A percentile compares a stretch with the other conserved stretches of the same genome.
Evolutionary conservation across 1,139 yeast genomes (phyloP).

Genomic region (Hansenula lynferdii): DNA sequence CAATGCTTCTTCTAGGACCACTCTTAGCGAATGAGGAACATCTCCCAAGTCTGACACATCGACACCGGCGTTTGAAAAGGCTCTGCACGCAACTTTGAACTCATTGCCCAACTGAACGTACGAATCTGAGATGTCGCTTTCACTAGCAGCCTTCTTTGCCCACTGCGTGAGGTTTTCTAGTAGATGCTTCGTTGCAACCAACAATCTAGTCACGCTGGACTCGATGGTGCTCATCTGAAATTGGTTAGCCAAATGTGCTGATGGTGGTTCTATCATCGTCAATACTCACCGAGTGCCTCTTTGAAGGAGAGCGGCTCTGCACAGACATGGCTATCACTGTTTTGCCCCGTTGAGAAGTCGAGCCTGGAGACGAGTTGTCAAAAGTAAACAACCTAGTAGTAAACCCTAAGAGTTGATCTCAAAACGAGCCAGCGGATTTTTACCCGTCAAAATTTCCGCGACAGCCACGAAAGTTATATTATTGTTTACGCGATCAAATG

Average conservation of each 20-base stretch:
- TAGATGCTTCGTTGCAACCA: conserved; percentile 86
- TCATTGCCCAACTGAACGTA: conserved; percentile 93
- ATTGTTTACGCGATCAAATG: no score
- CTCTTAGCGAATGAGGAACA: conserved; percentile 68
- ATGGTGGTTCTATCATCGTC: no score
- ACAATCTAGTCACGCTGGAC: conserved; percentile 72
- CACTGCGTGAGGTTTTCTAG: conserved; percentile 84
- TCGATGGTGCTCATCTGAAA: conserved; percentile 58
- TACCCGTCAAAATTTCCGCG: no score
- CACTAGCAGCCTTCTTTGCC: conserved; percentile 79
- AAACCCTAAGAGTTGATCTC: no score
- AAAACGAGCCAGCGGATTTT: no score
- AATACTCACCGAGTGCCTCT: conserved; percentile 21
- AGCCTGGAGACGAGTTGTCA: no score
- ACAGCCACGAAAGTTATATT: no score
- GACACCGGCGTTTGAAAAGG: conserved; percentile 64
- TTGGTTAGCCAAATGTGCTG: conserved; percentile 2
- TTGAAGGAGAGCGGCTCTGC: conserved; percentile 8
- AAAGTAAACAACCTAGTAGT: no score
- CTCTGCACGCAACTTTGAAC: conserved; percentile 79
- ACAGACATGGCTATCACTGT: no score
- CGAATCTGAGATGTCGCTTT: conserved; percentile 82
- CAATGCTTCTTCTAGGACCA: conserved; percentile 80
- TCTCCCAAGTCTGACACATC: conserved; percentile 71
- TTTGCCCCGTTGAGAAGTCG: no score